Conservation (phyloP, 2,329 filamentous ascomycete species). For the Beauveria rudraprayagi region DNA sequence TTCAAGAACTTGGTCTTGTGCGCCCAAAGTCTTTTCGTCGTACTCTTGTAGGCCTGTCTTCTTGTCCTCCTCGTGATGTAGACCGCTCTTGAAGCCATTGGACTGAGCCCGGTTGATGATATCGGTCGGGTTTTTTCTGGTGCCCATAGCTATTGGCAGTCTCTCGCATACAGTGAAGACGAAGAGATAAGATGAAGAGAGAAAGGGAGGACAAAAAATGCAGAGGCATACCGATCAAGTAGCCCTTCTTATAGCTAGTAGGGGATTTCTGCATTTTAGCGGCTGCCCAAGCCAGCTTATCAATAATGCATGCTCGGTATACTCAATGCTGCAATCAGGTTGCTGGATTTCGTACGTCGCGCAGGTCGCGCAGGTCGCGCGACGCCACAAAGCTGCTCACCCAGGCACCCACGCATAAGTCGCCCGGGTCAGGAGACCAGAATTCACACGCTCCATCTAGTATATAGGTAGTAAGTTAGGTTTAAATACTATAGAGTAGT, state of each 20-base stretch:
- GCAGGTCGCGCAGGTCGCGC: background rate
- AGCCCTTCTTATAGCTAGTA: background rate
- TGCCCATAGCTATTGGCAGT: background rate
- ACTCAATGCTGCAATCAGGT: background rate
- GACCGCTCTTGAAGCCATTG: background rate
- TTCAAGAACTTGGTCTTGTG: background rate
- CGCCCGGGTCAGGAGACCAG: background rate
- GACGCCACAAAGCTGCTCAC: background rate
- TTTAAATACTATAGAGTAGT: too few species aligned
- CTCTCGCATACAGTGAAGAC: background rate
- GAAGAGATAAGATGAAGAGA: background rate
- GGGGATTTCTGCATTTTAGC: background rate
- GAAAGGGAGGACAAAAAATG: background rate
- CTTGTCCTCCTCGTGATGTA: background rate
- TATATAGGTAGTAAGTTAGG: background rate
- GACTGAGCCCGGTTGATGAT: background rate
- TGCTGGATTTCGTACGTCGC: background rate
- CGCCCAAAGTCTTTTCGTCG: background rate
- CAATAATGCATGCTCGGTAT: background rate
- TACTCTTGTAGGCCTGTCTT: background rate
- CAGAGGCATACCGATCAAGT: background rate
- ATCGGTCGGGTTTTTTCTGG: background rate
- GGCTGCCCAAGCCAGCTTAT: background rate
- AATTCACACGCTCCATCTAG: background rate
- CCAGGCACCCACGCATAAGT: conserved; percentile 4